A percentile compares a stretch with the other conserved stretches of the same genome.
These are phyloP conservation scores for Amniculicola lignicola DNA, from an alignment of 495 filamentous ascomycete genomes.

Conservation along the genomic window DNA sequence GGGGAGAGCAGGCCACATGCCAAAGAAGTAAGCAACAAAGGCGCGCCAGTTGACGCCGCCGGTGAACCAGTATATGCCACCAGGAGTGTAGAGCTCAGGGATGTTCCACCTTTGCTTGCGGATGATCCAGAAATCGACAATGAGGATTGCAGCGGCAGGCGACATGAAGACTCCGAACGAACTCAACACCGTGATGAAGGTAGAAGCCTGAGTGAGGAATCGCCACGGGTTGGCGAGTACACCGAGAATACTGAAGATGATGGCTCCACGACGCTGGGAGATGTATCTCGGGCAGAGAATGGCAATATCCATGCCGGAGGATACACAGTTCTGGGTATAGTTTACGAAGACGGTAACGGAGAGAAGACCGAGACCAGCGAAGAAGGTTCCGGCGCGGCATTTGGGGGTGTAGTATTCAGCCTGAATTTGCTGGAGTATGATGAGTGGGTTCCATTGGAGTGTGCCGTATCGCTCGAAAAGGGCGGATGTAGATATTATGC, in stretches of 20 bases:
- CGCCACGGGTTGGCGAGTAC: constrained; percentile 13
- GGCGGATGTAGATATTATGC: constrained; percentile 44
- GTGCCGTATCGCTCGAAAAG: constrained; percentile 41
- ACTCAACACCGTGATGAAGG: constrained; percentile 21
- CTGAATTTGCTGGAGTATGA: constrained; percentile 39
- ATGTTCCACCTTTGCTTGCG: constrained; percentile 43
- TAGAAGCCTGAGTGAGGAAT: constrained; percentile 5
- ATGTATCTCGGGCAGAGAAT: constrained; percentile 11
- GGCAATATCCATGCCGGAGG: constrained; percentile 49
- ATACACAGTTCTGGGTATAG: constrained; percentile 40
- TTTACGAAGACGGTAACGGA: constrained; percentile 38
- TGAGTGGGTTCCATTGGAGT: constrained; percentile 45
- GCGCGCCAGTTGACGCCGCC: constrained; percentile 47
- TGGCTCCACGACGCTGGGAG: constrained; percentile 9
- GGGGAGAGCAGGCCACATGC: constrained; percentile 19
- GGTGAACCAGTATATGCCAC: constrained; percentile 45
- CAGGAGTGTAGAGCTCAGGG: constrained; percentile 42
- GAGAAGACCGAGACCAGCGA: constrained; percentile 45
- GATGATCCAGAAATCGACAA: constrained; percentile 38
- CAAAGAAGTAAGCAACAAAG: constrained; percentile 39
- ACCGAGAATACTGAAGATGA: constrained; percentile 14
- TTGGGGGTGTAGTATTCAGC: constrained; percentile 34
- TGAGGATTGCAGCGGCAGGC: constrained; percentile 5
- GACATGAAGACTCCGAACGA: constrained; percentile 19
- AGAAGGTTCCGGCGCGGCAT: constrained; percentile 46